Base-by-base conservation (phyloP, 768 basidiomycete genomes). In the Psilocybe tampanensis region DNA sequence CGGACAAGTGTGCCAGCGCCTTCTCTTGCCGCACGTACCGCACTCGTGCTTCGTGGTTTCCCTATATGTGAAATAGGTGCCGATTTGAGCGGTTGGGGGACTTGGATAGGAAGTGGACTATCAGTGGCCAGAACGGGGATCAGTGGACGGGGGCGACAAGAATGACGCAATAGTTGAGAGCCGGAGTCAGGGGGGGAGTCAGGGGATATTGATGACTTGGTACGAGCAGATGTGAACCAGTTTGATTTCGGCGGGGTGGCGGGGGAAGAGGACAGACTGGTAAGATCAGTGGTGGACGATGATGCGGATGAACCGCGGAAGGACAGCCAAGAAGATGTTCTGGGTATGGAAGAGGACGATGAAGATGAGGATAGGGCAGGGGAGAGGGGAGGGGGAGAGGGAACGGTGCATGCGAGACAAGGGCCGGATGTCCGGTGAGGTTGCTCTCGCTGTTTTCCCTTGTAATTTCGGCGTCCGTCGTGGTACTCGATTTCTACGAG, bases 401-500 rank as follows among this genome's bases (percentile, higher is more conserved):
- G 50, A 50, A n/a, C 43, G 58, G 52, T 52, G 56, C 64, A 65
- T 24, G 64, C 65, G 7, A 60, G 49, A 50, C 66, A 67, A 7
- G 66, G 58, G 3, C 45, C 57, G 29, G 54, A 53, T 45, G 56
- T 57, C 36, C 57, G 60, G 19, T 50, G 56, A 9, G 57, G 65
- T 45, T 59, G 64, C 53, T 60, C 68, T 63, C 48, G 65, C 60
- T 58, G 64, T 47, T 68, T 80, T 70, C 60, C 78, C 71, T 71
- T 81, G 68, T 61, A 66, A 63, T 66, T 69, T 21, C 60, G 60
- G 36, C 74, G 69, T 5, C 69, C 74, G 8, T 76, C 70, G 43
- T 73, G 75, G 70, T 73, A 76, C 53, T 79, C 73, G 21, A 78
- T 75, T 45, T 74, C 73, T 41, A 73, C 68, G 19, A 85, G 72